phyloP scores from a whole-genome alignment of 2,329 filamentous ascomycete genomes.

The Helotiales sp. region DNA sequence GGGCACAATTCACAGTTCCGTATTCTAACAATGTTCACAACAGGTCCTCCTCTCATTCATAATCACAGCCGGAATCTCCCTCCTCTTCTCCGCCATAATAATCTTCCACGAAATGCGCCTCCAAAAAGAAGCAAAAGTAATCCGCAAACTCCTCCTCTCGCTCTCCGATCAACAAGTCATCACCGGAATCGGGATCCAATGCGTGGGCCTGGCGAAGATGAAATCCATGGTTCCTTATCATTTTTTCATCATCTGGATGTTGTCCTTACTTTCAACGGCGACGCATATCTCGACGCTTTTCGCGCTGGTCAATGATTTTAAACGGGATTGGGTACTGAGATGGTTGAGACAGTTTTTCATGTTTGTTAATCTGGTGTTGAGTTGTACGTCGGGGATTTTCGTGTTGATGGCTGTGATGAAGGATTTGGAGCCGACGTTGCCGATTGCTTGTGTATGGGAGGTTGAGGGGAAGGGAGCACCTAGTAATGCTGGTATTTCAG shows the following conservation, averaged over 20 bases:
- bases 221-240: constrained; percentile 63
- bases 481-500: constrained; percentile 47
- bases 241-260: constrained; percentile 71
- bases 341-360: constrained; percentile 67
- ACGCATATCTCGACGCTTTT: constrained; percentile 66
- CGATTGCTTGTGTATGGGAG: constrained; percentile 62
- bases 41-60: constrained; percentile 66
- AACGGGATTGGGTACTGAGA: constrained; percentile 64
- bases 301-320: constrained; percentile 66
- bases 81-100: constrained; percentile 55
- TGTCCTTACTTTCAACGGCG: constrained; percentile 62
- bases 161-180: constrained; percentile 70
- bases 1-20: not conserved
- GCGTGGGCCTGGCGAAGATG: constrained; percentile 60
- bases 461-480: constrained; percentile 39
- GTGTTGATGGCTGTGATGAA: constrained; percentile 92
- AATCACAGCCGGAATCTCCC: constrained; percentile 58
- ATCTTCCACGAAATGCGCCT: constrained; percentile 53
- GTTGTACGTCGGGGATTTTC: constrained; percentile 85
- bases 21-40: not conserved
- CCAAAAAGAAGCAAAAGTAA: constrained; percentile 49
- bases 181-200: constrained; percentile 68
- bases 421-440: constrained; percentile 61
- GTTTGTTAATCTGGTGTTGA: constrained; percentile 62
- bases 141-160: constrained; percentile 63